These are phyloP conservation scores for Suillus alpinus DNA, from an alignment of 768 basidiomycete species.

Conservation along the genomic window DNA sequence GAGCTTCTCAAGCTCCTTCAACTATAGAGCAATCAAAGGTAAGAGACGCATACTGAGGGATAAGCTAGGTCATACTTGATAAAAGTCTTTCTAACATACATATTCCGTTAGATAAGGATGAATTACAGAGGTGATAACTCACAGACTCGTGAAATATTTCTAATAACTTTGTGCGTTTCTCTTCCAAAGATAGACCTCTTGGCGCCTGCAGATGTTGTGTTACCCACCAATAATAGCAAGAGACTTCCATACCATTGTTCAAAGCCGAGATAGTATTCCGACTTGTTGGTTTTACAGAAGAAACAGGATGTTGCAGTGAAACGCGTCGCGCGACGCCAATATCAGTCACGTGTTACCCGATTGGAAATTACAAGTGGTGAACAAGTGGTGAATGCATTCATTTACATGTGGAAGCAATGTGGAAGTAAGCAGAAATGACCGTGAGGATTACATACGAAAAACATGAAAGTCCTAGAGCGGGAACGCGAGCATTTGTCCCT, in stretches of 20 bases:
- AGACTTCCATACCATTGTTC: conserved; percentile 4
- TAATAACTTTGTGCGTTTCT: conserved; percentile 83
- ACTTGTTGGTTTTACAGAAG: neutral
- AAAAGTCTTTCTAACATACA: conserved; percentile 72
- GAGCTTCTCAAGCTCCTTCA: conserved; percentile 92
- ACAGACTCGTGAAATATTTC: conserved; percentile 95
- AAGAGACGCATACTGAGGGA: neutral
- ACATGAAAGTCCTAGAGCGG: conserved; percentile 25
- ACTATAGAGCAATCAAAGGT: conserved; percentile 34
- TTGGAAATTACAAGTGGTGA: neutral
- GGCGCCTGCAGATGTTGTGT: conserved; percentile 50
- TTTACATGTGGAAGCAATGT: conserved; percentile 24
- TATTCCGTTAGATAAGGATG: conserved; percentile 2
- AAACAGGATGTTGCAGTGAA: neutral
- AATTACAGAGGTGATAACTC: conserved; percentile 4
- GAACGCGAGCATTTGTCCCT: conserved; percentile 14
- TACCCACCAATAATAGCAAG: neutral
- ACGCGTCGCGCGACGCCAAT: conserved; percentile 5
- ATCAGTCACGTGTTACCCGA: conserved; percentile 16
- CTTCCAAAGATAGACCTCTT: conserved; percentile 83
- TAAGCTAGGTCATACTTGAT: conserved; percentile 43
- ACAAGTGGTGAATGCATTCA: conserved; percentile 14
- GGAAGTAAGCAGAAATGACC: conserved; percentile 12
- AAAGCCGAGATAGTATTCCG: neutral
- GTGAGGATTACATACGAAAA: conserved; percentile 9